A percentile compares a stretch with the other conserved stretches of the same genome.
phyloP scores from a whole-genome alignment of 495 filamentous ascomycete genomes.

The Podospora appendiculata region DNA sequence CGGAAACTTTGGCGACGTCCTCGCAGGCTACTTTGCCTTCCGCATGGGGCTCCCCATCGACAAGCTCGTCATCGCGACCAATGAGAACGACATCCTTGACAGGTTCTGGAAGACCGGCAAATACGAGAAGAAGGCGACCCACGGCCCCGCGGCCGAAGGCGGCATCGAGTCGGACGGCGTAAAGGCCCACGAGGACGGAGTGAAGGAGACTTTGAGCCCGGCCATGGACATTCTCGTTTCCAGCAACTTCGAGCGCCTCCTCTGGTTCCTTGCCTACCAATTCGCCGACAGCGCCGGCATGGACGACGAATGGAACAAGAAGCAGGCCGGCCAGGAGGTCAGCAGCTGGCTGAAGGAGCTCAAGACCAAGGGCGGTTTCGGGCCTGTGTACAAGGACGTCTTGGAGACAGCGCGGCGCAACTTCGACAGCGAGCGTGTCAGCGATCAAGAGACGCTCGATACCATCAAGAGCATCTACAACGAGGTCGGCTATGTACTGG shows the following conservation, averaged over 20 bases:
- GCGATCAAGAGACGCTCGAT: slow-evolving; percentile 65
- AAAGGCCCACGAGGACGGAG: slow-evolving; percentile 60
- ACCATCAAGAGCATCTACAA: slow-evolving; percentile 64
- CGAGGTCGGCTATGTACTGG: slow-evolving; percentile 66
- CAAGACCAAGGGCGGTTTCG: slow-evolving; percentile 74
- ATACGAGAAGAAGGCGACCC: slow-evolving; percentile 68
- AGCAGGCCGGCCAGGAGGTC: slow-evolving; percentile 59
- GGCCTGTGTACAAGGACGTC: slow-evolving; percentile 57
- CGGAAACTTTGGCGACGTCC: slow-evolving; percentile 94
- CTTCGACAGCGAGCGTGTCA: slow-evolving; percentile 80
- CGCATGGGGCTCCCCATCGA: slow-evolving; percentile 82
- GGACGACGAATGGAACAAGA: slow-evolving; percentile 51
- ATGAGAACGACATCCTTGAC: slow-evolving; percentile 85
- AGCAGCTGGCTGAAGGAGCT: slow-evolving; percentile 63
- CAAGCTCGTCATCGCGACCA: slow-evolving; percentile 81
- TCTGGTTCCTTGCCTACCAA: slow-evolving; percentile 85
- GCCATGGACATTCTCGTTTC: slow-evolving; percentile 97
- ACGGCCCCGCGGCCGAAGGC: slow-evolving; percentile 45
- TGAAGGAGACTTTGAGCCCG: slow-evolving; percentile 79
- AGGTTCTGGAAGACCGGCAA: slow-evolving; percentile 76
- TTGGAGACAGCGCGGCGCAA: slow-evolving; percentile 53
- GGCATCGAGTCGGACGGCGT: slow-evolving; percentile 52
- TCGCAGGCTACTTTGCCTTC: slow-evolving; percentile 86
- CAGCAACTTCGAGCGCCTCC: slow-evolving; percentile 89
- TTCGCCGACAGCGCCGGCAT: slow-evolving; percentile 44